Base-by-base conservation (phyloP, 257 asterid species). In the Scutellaria galericulata region DNA sequence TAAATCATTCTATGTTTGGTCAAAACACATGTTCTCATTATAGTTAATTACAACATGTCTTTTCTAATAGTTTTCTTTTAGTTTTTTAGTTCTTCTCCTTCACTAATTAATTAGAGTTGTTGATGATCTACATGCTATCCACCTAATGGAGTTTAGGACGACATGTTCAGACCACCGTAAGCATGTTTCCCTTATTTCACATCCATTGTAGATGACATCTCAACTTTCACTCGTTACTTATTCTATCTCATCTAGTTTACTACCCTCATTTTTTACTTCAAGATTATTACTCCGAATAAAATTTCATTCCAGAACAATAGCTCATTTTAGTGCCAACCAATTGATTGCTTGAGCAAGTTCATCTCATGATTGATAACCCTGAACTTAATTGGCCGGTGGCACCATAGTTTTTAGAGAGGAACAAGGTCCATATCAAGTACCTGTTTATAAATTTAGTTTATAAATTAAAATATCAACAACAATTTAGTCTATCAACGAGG, bases 281-380 rank as follows among this genome's bases (percentile, higher is more conserved):
- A 20, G 40, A 65, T 9, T 37, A 65, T 11, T 45, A 47, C 3
- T 3, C 57, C 47, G 24, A 22, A 15, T 13, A 57, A 35, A 13
- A 31, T 14, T 15, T 41, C 2, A 8, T 1, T 15, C 18, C 10
- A 41, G 24, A 41, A 54, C 18, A 45, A 42, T 10, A 20, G 53
- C 54, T 20, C 13, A 7, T 45, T 24, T 58, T 44, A 57, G 18
- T 27, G 46, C 50, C 18, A 55, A 27, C 14, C 47, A 48, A 61
- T 46, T 51, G 57, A 41, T 64, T 22, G 66, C 50, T 54, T 50
- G 55, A 24, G 66, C 59, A 35, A 58, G 51, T 47, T 44, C 47
- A 57, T 44, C 27, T 24, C 65, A 41, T 63, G 46, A 50, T 27
- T 54, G 64, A 55, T 41, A 44, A 27, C 53, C 52, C 42, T 39